Base-by-base conservation (phyloP, 192 early-diverging fungal genomes). In the Gigaspora rosea region DNA sequence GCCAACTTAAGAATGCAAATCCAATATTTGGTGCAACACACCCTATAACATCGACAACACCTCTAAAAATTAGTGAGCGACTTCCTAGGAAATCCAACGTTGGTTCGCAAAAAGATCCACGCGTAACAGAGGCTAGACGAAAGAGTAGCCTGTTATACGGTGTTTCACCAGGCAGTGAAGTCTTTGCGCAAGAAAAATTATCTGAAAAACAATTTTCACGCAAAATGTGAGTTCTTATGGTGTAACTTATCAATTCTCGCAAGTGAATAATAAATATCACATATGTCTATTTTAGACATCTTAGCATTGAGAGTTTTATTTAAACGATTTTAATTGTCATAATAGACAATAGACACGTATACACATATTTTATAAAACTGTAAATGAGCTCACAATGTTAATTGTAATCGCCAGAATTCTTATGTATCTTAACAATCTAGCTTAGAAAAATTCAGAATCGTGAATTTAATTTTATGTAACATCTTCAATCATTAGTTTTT, bases 101-200 rank as follows among this genome's bases (percentile, higher is more conserved):
- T 48, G 36, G 51, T 15, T 76, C 75, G 8, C 15, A 62, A 20
- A 76, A 67, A 50, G 18, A 57, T 54, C 75, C 63, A 2, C 36
- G 64, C 6, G 7, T 73, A 58, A 59, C 56, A n/a, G 71, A 59
- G 20, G 56, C 56, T n/a, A 73, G 46, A 59, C 54, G 71, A 36
- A 33, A 47, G 13, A 54, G n/a, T 36, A 73, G 54, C 15, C 41
- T 73, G 46, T 47, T 73, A 59, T 71, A 47, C 22, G 70, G 70
- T 33, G 70, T 71, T 41, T 6, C 41, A 41, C 41, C 7, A 49
- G 46, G 27, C 20, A 33, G 20, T 18, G 18, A 10, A 58, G 12
- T 49, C 16, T 49, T 13, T 33, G 58, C 6, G 5, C 27, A 22
- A 74, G 36, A 48, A 27, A 50, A 47, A 5, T 5, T 41, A 50